Conservation (phyloP, 768 basidiomycete species). For the Ramaria rubella region DNA sequence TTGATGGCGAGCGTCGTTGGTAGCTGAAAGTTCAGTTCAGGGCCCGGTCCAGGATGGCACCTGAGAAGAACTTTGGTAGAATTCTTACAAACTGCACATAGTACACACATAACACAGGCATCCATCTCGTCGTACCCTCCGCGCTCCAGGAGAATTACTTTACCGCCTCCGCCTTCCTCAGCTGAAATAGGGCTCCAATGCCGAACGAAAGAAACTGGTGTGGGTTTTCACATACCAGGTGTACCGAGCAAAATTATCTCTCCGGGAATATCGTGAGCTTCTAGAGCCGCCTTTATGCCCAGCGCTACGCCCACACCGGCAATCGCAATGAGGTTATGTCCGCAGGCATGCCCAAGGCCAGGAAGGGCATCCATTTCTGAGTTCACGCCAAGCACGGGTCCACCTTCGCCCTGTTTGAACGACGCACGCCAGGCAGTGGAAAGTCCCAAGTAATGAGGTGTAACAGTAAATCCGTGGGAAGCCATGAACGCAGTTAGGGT, state of each 20-base stretch:
- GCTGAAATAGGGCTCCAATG: constrained; percentile 35
- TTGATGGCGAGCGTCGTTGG: constrained; percentile 61
- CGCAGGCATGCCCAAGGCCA: constrained; percentile 42
- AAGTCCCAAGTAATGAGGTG: constrained; percentile 47
- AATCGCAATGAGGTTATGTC: constrained; percentile 80
- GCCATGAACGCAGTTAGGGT: constrained; percentile 60
- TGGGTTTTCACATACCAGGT: constrained; percentile 44
- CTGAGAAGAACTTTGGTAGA: constrained; percentile 27
- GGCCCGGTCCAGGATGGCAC: constrained; percentile 79
- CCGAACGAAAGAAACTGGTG: not conserved
- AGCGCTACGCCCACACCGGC: constrained; percentile 65
- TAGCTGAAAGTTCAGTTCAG: constrained; percentile 52
- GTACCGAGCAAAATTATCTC: constrained; percentile 71
- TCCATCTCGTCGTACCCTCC: constrained; percentile 76
- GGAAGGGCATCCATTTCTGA: constrained; percentile 69
- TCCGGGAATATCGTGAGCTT: constrained; percentile 56
- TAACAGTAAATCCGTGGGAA: constrained; percentile 58
- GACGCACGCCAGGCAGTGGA: constrained; percentile 73
- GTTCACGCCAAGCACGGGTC: constrained; percentile 69
- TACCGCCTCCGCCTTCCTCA: constrained; percentile 76
- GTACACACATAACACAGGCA: constrained; percentile 61
- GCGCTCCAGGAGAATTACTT: constrained; percentile 57
- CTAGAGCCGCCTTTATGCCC: constrained; percentile 57
- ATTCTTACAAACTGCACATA: not conserved
- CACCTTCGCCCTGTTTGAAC: constrained; percentile 58